Evolutionary conservation across 176 grass and related monocot genomes (phyloP).

Genomic region (Calamus simplicifolius): DNA sequence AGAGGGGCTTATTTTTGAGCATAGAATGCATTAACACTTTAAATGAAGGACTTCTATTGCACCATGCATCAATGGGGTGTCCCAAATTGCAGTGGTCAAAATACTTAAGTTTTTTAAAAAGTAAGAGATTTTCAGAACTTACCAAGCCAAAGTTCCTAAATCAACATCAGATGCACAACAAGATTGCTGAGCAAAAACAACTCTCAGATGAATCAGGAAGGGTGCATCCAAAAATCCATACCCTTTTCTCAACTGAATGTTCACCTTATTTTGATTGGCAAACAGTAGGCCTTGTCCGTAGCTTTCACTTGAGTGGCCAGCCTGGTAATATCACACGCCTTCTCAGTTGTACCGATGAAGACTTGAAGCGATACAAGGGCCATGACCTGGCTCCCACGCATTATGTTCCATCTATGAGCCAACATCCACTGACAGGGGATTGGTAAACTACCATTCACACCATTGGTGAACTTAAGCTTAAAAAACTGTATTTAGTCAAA

Average conservation of each 20-base stretch:
- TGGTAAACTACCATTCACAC: constrained; percentile 40
- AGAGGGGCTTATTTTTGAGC: constrained; percentile 70
- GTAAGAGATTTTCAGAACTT: constrained; percentile 76
- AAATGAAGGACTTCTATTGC: constrained; percentile 85
- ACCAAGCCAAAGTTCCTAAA: constrained; percentile 70
- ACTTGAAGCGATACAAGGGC: constrained; percentile 76
- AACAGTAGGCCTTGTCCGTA: constrained; percentile 88
- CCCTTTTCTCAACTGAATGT: constrained; percentile 96
- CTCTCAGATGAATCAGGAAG: constrained; percentile 27
- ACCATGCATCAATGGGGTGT: constrained; percentile 69
- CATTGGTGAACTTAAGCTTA: no score
- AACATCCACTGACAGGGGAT: constrained; percentile 86
- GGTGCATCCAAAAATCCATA: constrained; percentile 70
- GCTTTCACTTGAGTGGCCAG: constrained; percentile 72
- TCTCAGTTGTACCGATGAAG: constrained; percentile 78
- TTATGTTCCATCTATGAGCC: constrained; percentile 94
- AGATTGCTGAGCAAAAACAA: constrained; percentile 20
- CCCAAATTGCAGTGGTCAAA: constrained; percentile 85
- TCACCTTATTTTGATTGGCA: constrained; percentile 98
- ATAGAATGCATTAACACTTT: constrained; percentile 95
- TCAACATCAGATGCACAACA: constrained; percentile 21
- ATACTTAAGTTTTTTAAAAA: constrained; percentile 94
- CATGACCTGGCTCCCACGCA: constrained; percentile 88
- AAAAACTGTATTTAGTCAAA: no score
- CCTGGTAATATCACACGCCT: constrained; percentile 92